phyloP scores from a whole-genome alignment of 176 grass and related monocot genomes.

The Guadua angustifolia region DNA sequence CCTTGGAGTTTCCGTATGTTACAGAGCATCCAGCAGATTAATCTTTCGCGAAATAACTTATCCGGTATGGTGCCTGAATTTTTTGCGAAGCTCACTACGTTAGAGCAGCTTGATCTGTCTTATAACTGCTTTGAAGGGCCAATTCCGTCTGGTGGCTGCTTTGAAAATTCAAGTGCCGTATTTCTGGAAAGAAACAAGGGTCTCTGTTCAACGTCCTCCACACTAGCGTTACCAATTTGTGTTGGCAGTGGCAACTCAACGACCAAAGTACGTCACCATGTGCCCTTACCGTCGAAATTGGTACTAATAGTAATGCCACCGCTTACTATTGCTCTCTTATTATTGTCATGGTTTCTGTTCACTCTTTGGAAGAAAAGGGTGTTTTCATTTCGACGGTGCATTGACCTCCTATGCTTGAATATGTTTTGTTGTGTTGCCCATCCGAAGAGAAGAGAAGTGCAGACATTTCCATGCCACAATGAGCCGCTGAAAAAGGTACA shows the following conservation, averaged over 20 bases:
- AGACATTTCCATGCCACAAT: too few species aligned
- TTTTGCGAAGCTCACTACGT: not conserved
- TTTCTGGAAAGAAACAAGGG: not conserved
- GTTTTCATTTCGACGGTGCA: too few species aligned
- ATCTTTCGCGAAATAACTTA: constrained; percentile 23
- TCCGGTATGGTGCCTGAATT: not conserved
- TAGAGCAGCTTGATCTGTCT: constrained; percentile 12
- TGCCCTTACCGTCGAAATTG: too few species aligned
- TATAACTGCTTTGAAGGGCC: not conserved
- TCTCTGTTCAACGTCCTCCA: not conserved
- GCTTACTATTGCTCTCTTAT: not conserved
- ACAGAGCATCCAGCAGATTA: not conserved
- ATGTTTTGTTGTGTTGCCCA: too few species aligned
- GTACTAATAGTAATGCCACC: not conserved
- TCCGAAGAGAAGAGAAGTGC: too few species aligned
- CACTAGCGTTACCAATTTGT: too few species aligned
- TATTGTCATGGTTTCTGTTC: not conserved
- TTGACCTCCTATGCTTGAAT: too few species aligned
- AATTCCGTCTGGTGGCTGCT: not conserved
- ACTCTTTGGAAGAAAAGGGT: not conserved
- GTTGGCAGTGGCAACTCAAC: too few species aligned
- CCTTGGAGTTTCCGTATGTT: not conserved
- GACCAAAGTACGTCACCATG: too few species aligned
- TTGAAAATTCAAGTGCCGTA: not conserved
- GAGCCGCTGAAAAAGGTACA: too few species aligned